Evolutionary conservation across 352 stramenopile species (phyloP).

Genomic region (Achlya hypogyna): DNA sequence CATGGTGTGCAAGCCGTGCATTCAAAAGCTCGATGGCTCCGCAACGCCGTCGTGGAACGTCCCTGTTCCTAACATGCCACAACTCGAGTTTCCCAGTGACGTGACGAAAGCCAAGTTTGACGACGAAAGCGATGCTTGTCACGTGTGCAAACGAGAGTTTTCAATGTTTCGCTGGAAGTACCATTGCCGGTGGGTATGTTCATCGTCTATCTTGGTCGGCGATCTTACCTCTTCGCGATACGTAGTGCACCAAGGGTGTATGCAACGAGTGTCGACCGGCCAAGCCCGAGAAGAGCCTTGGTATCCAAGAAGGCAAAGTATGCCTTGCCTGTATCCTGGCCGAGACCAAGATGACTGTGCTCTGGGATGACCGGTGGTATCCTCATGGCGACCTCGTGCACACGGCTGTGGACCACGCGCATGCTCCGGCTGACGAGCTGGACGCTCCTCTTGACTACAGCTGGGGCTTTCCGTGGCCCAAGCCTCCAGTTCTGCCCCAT

Average conservation of each 20-base stretch:
- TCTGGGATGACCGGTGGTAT: slow-evolving; percentile 5
- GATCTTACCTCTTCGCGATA: not conserved
- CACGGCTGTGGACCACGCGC: not conserved
- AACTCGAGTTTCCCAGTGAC: not conserved
- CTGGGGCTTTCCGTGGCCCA: slow-evolving; percentile 18
- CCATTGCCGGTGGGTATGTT: not conserved
- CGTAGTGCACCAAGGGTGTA: slow-evolving; percentile 1
- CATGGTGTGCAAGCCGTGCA: not conserved
- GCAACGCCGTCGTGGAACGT: not conserved
- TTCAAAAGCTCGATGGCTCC: not conserved
- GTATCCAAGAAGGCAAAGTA: not conserved
- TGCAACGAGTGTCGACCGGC: not conserved
- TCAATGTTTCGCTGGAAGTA: not conserved
- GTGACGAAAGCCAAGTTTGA: not conserved
- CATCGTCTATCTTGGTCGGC: not conserved
- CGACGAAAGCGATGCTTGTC: not conserved
- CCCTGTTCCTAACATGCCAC: not conserved
- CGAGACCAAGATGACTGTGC: not conserved
- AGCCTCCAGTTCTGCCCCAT: not conserved
- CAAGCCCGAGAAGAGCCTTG: not conserved
- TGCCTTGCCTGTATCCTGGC: not conserved
- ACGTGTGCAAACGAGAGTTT: not conserved
- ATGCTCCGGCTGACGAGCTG: not conserved
- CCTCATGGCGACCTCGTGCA: not conserved
- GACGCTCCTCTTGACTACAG: slow-evolving; percentile 8